Evolutionary conservation across 352 stramenopile genomes (phyloP).

Genomic region (Blastocystis sp.): DNA sequence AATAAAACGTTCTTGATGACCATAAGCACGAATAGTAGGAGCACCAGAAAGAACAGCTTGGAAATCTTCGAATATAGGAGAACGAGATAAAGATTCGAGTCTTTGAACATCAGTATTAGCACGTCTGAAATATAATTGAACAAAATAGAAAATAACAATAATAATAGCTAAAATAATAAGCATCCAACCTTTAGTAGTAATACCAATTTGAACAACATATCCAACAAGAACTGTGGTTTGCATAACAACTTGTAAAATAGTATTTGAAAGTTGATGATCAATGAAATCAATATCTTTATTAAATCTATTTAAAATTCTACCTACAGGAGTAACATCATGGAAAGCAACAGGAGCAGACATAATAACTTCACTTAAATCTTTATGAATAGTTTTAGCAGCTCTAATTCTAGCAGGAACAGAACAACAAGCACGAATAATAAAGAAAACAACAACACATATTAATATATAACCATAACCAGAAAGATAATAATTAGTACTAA

Average conservation of each 20-base stretch:
- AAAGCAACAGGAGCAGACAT: constrained; percentile 59
- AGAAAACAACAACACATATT: background rate
- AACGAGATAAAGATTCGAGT: constrained; percentile 34
- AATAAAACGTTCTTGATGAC: background rate
- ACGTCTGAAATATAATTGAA: constrained; percentile 31
- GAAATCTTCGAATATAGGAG: constrained; percentile 38
- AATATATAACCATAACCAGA: background rate
- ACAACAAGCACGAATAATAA: background rate
- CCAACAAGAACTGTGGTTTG: background rate
- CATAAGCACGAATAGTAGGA: constrained; percentile 23
- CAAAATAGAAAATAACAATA: constrained; percentile 17
- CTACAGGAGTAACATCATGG: constrained; percentile 58
- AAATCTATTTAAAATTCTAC: constrained; percentile 57
- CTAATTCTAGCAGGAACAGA: background rate
- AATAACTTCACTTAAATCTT: constrained; percentile 50
- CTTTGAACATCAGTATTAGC: constrained; percentile 39
- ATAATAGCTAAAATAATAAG: constrained; percentile 13
- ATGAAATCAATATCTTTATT: background rate
- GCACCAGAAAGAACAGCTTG: constrained; percentile 29
- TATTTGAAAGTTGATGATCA: constrained; percentile 16
- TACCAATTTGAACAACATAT: background rate
- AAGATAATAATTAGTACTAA: background rate
- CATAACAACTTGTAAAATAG: constrained; percentile 9
- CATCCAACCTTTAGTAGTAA: constrained; percentile 11
- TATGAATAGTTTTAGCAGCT: constrained; percentile 45